A percentile compares a stretch with the other conserved stretches of the same genome.
Conservation (phyloP, 2,329 filamentous ascomycete species). For the Aureobasidium sp. region DNA sequence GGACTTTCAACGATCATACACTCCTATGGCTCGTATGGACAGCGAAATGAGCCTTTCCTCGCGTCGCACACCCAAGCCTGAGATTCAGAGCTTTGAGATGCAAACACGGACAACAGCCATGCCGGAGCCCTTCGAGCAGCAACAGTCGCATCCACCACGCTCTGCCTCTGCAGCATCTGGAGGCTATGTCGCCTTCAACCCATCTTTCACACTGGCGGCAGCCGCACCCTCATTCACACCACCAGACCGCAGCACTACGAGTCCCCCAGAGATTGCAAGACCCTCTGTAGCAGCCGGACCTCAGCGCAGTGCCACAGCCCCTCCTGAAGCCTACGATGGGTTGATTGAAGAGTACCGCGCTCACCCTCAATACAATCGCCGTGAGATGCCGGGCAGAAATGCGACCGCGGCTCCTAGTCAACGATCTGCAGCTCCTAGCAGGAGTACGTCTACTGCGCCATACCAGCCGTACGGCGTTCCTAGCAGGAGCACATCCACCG, state of each 20-base stretch:
- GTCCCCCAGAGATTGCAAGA: conserved; percentile 9
- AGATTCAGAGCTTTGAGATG: conserved; percentile 25
- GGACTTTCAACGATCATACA: conserved; percentile 11
- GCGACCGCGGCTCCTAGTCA: background rate
- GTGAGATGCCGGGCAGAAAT: background rate
- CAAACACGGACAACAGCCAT: conserved; percentile 13
- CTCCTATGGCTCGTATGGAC: conserved; percentile 11
- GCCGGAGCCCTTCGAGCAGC: conserved; percentile 10
- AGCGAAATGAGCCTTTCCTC: conserved; percentile 2
- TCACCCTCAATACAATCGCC: background rate
- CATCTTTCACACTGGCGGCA: conserved; percentile 12
- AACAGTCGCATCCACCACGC: background rate
- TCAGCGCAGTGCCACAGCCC: conserved; percentile 13
- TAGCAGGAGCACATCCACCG: background rate
- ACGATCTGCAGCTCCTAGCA: background rate
- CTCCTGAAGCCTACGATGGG: background rate
- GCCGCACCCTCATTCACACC: background rate
- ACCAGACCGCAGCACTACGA: conserved; percentile 10
- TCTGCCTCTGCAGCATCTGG: conserved; percentile 12
- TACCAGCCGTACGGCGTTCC: background rate
- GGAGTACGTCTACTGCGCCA: background rate
- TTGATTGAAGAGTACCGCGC: background rate
- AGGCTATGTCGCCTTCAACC: conserved; percentile 26
- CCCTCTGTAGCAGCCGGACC: background rate
- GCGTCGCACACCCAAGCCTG: conserved; percentile 10